A percentile compares a stretch with the other conserved stretches of the same genome.
phyloP scores from a whole-genome alignment of 1,284 basidiomycete species.

The Sutorius eximius region DNA sequence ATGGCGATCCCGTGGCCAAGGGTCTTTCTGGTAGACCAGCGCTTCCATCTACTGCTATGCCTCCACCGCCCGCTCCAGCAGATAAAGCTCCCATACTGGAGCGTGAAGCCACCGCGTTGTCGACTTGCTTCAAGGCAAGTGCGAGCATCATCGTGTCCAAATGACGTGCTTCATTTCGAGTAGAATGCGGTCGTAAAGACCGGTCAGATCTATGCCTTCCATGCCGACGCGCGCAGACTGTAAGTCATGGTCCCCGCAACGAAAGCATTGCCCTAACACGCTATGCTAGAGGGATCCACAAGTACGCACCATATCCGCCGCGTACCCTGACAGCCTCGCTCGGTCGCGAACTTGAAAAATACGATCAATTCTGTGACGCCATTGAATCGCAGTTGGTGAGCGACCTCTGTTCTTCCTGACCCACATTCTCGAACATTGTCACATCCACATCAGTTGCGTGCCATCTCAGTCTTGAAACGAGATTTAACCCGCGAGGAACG shows the following conservation, averaged over 20 bases:
- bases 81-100: slow-evolving; percentile 53
- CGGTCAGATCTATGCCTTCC: slow-evolving; percentile 67
- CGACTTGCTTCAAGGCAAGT: slow-evolving; percentile 55
- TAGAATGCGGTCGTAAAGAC: slow-evolving; percentile 69
- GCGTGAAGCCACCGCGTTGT: slow-evolving; percentile 59
- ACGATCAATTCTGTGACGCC: slow-evolving; percentile 73
- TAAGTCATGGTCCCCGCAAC: slow-evolving; percentile 34
- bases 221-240: slow-evolving; percentile 63
- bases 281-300: slow-evolving; percentile 49
- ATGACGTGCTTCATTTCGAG: neutral
- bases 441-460: slow-evolving; percentile 49
- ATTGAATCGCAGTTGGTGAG: slow-evolving; percentile 69
- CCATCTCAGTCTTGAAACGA: slow-evolving; percentile 67
- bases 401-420: slow-evolving; percentile 5
- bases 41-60: slow-evolving; percentile 43
- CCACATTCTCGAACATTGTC: slow-evolving; percentile 2
- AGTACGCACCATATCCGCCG: slow-evolving; percentile 63
- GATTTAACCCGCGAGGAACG: slow-evolving; percentile 62
- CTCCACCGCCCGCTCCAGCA: slow-evolving; percentile 56
- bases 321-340: slow-evolving; percentile 59
- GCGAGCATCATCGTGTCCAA: neutral
- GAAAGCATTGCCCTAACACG: neutral
- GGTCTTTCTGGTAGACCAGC: slow-evolving; percentile 12
- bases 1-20: slow-evolving; percentile 19
- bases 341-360: slow-evolving; percentile 70